Base-by-base conservation (phyloP, 345 rosid species). In the Gossypioides kirkii region DNA sequence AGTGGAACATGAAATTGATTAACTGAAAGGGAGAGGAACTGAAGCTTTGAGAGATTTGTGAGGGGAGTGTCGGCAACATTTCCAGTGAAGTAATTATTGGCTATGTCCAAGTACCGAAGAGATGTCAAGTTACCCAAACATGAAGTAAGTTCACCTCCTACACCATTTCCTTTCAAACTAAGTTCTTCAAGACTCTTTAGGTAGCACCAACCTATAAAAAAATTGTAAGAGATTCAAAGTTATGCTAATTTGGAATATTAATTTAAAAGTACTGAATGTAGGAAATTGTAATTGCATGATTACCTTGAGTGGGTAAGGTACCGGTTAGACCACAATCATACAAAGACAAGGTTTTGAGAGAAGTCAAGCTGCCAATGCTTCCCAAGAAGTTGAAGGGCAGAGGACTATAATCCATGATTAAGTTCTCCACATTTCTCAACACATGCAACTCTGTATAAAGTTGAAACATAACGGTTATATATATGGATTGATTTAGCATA, bases 1-100 rank as follows among this genome's bases (percentile, higher is more conserved):
- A 2, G 0, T n/a, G 67, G 67, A 62, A 62, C 7, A 38, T n/a
- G 25, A 8, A 80, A 70, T 1, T 20, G 36, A 10, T 80, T 80
- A 4, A 41, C 0, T 2, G 73, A 23, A 23, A 58, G n/a, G 16
- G 17, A 11, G 4, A 58, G 62, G 16, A 10, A 58, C 26, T 25
- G 36, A 58, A 58, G 62, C 62, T 3, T 58, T 58, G 62, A 23
- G n/a, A 58, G 62, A 14, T 25, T 75, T 71, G 1, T 63, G 54
- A 13, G 73, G 42, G 54, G 65, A 68, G 43, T 74, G 18, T 32
- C 12, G 8, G n/a, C 38, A 58, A 58, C 8, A 5, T 12, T 58
- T 25, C 62, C 62, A 1, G 36, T 58, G 38, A 58, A 58, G 6
- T 23, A 0, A 5, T 58, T 58, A 6, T 4, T 0, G 26, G 38